Conservation (phyloP, 2,329 filamentous ascomycete species). For the Sclerotiophoma versabilis region DNA sequence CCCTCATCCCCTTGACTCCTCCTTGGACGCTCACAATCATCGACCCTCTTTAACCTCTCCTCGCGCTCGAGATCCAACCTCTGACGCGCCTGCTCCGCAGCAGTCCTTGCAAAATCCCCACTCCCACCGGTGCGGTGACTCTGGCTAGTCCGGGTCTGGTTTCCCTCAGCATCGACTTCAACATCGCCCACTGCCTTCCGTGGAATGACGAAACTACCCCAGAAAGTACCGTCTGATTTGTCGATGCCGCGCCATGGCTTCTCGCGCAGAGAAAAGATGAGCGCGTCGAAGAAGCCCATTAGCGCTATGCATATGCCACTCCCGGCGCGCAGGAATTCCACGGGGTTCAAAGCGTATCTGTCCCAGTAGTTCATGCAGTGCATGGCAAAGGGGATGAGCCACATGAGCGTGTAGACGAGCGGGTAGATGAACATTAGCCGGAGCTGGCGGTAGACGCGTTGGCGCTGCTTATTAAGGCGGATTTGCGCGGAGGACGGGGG, state of each 20-base stretch:
- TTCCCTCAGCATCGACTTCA: background rate
- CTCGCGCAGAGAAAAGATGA: conserved; percentile 73
- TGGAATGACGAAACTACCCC: conserved; percentile 42
- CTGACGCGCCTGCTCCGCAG: conserved; percentile 47
- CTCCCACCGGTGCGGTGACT: conserved; percentile 27
- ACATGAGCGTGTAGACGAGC: conserved; percentile 73
- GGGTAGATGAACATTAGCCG: conserved; percentile 80
- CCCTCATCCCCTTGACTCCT: background rate
- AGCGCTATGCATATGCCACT: conserved; percentile 66
- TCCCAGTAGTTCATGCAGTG: conserved; percentile 69
- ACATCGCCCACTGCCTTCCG: background rate
- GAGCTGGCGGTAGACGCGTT: conserved; percentile 71
- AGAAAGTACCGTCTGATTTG: conserved; percentile 52
- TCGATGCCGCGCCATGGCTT: conserved; percentile 71
- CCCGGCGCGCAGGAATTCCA: conserved; percentile 64
- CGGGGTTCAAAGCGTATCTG: conserved; percentile 57
- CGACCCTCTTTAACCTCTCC: conserved; percentile 25
- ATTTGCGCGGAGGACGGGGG: conserved; percentile 13
- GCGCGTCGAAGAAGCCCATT: conserved; percentile 72
- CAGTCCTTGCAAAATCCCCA: conserved; percentile 33
- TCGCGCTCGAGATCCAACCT: conserved; percentile 50
- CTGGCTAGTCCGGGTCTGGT: conserved; percentile 2
- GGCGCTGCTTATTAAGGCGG: conserved; percentile 49
- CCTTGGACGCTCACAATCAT: background rate
- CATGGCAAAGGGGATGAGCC: conserved; percentile 73